Evolutionary conservation across 1,139 yeast species (phyloP).

Genomic region (Dujonia santamariae): DNA sequence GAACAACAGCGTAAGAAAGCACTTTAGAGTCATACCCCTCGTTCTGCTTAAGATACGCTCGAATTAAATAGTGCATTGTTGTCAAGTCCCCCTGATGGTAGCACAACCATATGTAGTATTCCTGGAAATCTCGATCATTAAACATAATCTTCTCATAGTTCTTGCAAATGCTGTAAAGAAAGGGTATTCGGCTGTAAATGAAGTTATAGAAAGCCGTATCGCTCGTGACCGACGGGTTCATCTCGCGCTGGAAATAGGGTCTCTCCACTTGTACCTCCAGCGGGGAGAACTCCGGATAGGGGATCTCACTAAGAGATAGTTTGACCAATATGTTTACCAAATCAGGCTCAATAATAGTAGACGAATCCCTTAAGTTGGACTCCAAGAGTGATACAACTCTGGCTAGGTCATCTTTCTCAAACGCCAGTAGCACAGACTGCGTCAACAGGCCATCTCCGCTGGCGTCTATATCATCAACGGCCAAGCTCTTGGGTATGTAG

Average conservation of each 20-base stretch:
- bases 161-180: constrained; percentile 17
- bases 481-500: constrained; percentile 4
- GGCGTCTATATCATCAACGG: constrained; percentile 5
- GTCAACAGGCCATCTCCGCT: constrained; percentile 4
- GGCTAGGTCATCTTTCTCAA: constrained; percentile 6
- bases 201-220: constrained; percentile 13
- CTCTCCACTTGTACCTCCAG: constrained; percentile 7
- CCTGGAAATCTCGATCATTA: constrained; percentile 17
- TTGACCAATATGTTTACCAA: constrained; percentile 7
- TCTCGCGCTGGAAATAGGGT: constrained; percentile 9
- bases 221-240: constrained; percentile 4
- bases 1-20: constrained; percentile 28
- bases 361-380: background rate
- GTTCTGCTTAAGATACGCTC: constrained; percentile 16
- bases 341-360: constrained; percentile 7
- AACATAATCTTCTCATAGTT: constrained; percentile 14
- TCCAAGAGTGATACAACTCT: constrained; percentile 3
- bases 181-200: constrained; percentile 17
- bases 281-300: constrained; percentile 7
- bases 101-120: constrained; percentile 28
- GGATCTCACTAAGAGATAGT: constrained; percentile 7
- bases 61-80: constrained; percentile 19
- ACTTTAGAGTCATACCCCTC: constrained; percentile 21
- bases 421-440: constrained; percentile 6
- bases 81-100: constrained; percentile 30